Evolutionary conservation across 2,329 filamentous ascomycete genomes (phyloP), one percentile per base, ranked within the genome.

Genomic region (Geosmithia morbida): DNA sequence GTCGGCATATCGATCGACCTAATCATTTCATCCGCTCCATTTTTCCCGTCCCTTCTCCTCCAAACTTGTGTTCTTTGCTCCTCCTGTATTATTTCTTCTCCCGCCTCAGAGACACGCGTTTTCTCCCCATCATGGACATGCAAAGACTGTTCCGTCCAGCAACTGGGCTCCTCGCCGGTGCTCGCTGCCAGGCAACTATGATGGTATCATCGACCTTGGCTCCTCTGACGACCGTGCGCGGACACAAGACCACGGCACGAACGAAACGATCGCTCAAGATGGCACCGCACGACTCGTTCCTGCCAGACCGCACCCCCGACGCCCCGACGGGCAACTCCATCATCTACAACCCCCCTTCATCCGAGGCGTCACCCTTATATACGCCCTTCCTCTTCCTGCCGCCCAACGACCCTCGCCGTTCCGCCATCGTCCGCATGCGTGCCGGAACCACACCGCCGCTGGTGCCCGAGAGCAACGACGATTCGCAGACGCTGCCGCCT

Each of bases 361-460:
- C 74, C 10, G 66, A 69, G 48, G 65, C 73, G 2, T 72, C 75
- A n/a, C 76, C 79, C 49, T 70, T 69, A 56, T 74, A 82, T 64
- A 83, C 79, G n/a, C 79, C 79, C 48, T 73, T 79, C 64, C 74
- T 79, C 58, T 83, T 83, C 63, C 71, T 83, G 29, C 79, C 79
- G 47, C 69, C 67, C 46, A 61, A 57, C 53, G 76, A 79, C 57
- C 72, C 74, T 16, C 71, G 75, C 44, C 71, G 74, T 26, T 62
- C 65, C 46, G 67, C 69, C 44, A 69, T 72, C 59, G 62, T 75
- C 41, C 61, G 65, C 16, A 58, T 66, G 41, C 67, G 76, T 33
- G 61, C 71, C 49, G 59, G 60, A 50, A 57, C 57, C 30, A 57
- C 30, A 11, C 13, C 33, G 10, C 39, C 61, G 13, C 48, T 55